Evolutionary conservation across 768 basidiomycete species (phyloP), one percentile per base, ranked within the genome.

Genomic region (Russula emetica): DNA sequence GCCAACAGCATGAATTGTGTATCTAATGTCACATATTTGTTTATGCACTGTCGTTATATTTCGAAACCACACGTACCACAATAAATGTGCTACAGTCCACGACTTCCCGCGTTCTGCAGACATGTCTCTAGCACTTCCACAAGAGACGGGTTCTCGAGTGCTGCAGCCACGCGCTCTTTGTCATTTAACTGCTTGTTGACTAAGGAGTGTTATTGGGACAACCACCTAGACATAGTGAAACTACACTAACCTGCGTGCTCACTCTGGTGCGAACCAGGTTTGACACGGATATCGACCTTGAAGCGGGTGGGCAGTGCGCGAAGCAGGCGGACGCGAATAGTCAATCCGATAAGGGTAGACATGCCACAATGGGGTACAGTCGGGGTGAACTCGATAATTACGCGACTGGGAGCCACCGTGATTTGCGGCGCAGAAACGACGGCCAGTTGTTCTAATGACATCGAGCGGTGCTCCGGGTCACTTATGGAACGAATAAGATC

Each of bases 131-230:
- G 85, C 0, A 92, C 92, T 60, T 89, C 88, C 1, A 98, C 73
- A 5, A 99, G 81, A 32, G 88, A 83, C 2, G 85, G 82, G 75
- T 98, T 98, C 75, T 99, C 97, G 54, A 98, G 80, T 1, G 97
- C 97, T 13, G 97, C 97, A 28, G 94, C 94, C 2, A 98, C 97
- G 45, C 97, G 82, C 76, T 99, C 97, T 75, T 99, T 99, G 77
- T 99, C 97, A 70, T 99, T 99, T 38, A 99, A 80, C 71, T 99
- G 97, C 74, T 98, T 98, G 76, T 98, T 99, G 13, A 99, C 97
- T 96, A 38, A 22, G 42, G 5, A 16, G 18, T 16, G 36, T 32
- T 22, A 32, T 26, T 14, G 7, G 42, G 20, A 38, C 28, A 22
- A 28, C 6, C 7, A 26, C 6, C 38, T 13, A 55, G 28, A 45